phyloP scores from a whole-genome alignment of 2,329 filamentous ascomycete species.

The Tricladium varicosporioides region DNA sequence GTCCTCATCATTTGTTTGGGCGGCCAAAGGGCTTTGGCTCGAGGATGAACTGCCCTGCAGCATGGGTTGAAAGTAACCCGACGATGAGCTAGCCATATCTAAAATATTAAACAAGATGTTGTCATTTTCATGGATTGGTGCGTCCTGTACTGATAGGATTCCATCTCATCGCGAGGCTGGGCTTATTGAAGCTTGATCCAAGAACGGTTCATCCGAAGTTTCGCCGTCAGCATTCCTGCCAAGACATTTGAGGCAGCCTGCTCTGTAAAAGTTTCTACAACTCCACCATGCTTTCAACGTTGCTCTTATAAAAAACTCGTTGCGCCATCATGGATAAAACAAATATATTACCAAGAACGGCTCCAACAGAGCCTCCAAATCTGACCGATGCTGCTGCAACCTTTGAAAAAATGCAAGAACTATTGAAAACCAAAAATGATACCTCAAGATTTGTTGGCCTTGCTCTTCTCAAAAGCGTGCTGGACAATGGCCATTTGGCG shows the following conservation, averaged over 20 bases:
- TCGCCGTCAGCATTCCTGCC: too few relatives aligned
- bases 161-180: not conserved
- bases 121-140: conserved; percentile 10
- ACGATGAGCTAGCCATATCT: conserved; percentile 34
- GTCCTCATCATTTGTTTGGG: conserved; percentile 36
- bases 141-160: not conserved
- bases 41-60: conserved; percentile 26
- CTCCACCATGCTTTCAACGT: too few relatives aligned
- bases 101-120: conserved; percentile 20
- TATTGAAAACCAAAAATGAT: conserved; percentile 61
- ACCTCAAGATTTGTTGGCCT: conserved; percentile 68
- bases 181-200: not conserved
- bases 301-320: too few relatives aligned
- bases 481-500: conserved; percentile 57
- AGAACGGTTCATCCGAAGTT: too few relatives aligned
- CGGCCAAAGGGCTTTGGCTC: conserved; percentile 23
- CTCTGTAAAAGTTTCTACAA: too few relatives aligned
- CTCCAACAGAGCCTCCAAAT: not conserved
- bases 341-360: too few relatives aligned
- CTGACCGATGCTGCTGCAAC: conserved; percentile 20
- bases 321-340: conserved; percentile 4
- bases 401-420: conserved; percentile 50
- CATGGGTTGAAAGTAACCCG: conserved; percentile 22
- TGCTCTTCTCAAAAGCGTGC: conserved; percentile 61
- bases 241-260: not conserved